Evolutionary conservation across 2,329 filamentous ascomycete genomes (phyloP), one percentile per base, ranked within the genome.

Genomic region (Nemania diffusa): DNA sequence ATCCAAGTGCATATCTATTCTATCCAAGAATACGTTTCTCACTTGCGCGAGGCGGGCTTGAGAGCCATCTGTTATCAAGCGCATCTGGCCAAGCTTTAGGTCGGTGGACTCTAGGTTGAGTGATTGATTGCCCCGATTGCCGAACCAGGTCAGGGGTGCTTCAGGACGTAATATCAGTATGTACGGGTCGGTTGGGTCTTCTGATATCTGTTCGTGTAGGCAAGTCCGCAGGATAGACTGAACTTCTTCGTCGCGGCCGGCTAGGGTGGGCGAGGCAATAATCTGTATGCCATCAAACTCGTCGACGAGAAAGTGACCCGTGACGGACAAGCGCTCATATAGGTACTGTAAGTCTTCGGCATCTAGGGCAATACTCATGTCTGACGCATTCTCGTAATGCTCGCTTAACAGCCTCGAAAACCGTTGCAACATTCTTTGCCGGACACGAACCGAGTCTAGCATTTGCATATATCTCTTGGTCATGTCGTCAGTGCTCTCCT

Each of bases 381-480:
- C 96, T 9, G 94, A 97, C 5, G 93, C 92, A 76, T 99, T 98
- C 79, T 99, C 96, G 75, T 99, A 99, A 65, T 95, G 90, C 76
- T 97, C 92, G 73, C 92, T 94, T 62, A 99, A 81, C 77, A 97
- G 93, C 71, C 94, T 89, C 20, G 93, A 96, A 80, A 98, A 98
- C 67, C 96, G 92, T 78, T 98, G 97, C 70, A 99, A 85, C 87
- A 98, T 98, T 79, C 96, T 88, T 80, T 99, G 96, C 24, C 96
- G 90, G 64, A 98, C 94, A 75, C 96, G 93, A 24, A 98, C 97
- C 0, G 96, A 98, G 78, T 99, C 96, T 2, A 99, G 83, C 70
- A 94, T 94, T 69, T 93, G 91, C 81, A 97, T 98, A 84, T 98
- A 99, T 52, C 96, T 89, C 82, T 97, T 97, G 79, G 96, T 97